Evolutionary conservation across 345 rosid species (phyloP).

Genomic region (Lepidium aucheri): DNA sequence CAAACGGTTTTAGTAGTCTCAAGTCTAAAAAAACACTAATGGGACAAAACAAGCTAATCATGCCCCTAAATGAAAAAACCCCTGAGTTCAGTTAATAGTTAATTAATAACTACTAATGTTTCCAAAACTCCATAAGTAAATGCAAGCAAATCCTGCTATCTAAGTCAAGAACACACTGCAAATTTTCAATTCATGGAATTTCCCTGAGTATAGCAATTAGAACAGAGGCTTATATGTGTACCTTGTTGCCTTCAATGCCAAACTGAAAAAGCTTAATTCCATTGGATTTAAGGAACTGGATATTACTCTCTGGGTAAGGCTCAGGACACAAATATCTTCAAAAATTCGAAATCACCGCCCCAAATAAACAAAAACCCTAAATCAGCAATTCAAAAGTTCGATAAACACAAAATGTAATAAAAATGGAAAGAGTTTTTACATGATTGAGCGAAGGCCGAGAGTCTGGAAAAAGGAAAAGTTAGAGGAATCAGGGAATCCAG

Average conservation of each 20-base stretch:
- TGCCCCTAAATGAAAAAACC: background rate
- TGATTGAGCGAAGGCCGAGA: constrained; percentile 89
- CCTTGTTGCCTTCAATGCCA: constrained; percentile 93
- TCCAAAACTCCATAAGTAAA: constrained; percentile 1
- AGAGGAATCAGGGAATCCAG: constrained; percentile 91
- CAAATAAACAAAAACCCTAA: background rate
- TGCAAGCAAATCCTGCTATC: constrained; percentile 20
- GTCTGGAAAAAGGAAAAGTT: constrained; percentile 85
- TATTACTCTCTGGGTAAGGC: constrained; percentile 72
- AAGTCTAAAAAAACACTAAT: background rate
- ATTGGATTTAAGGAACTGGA: constrained; percentile 69
- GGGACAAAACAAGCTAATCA: background rate
- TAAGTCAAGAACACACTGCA: constrained; percentile 21
- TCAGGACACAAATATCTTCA: constrained; percentile 85
- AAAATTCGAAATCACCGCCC: background rate
- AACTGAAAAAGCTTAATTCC: constrained; percentile 79
- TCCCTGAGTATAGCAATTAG: background rate
- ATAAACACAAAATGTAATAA: background rate
- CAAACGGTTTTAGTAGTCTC: background rate
- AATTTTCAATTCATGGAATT: background rate
- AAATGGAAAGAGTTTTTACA: constrained; percentile 33
- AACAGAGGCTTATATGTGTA: background rate
- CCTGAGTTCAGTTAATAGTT: background rate
- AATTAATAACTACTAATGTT: constrained; percentile 4
- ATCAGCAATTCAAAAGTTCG: background rate